Base-by-base conservation (phyloP, 2,329 filamentous ascomycete genomes). In the Shiraia bambusicola region DNA sequence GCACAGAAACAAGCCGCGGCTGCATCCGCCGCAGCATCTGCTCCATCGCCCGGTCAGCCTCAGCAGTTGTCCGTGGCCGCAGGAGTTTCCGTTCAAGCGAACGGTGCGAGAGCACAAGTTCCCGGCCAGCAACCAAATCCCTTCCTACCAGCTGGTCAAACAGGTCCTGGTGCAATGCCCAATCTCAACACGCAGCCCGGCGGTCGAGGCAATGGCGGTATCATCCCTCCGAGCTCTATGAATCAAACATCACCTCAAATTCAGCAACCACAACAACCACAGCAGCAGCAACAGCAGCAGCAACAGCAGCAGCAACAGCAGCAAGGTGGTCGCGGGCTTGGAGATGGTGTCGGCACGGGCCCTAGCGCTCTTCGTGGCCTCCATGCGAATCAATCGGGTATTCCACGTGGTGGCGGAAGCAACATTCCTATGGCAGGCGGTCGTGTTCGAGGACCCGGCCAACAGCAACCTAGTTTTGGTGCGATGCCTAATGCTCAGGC, bases 371-470 rank as follows among this genome's bases (percentile, higher is more conserved):
- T 66, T 7, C 65, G 63, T 14, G 47, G 50, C 19, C 38, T 62
- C 9, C 40, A 61, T 6, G 47, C 47, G 10, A 51, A 51, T n/a
- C 58, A 58, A 41, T 54, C 58, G 3, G 52, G 51, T 29, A 66
- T 68, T 16, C 65, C 65, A 9, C 59, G 64, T 17, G 58, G 61
- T 4, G 58, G 61, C 8, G 56, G 49, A n/a, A 58, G 54, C 11
- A 56, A 56, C 14, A 66, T 69, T 32, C 65, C 65, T 13, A 42
- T 58, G 17, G 61, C 61, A 3, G 59, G 59, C 8, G 56, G 63
- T 35, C 57, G 63, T 8, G 56, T 55, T 24, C 49, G 55, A 14
- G 50, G 50, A 7, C 41, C 50, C 32, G 17, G 39, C 16, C 30
- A 39, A 43, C 45, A 45, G 32, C 38, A 45, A 26, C 60, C 51